Evolutionary conservation across 78 protist species (phyloP).

Genomic region (Chrysochromulina tobinii): DNA sequence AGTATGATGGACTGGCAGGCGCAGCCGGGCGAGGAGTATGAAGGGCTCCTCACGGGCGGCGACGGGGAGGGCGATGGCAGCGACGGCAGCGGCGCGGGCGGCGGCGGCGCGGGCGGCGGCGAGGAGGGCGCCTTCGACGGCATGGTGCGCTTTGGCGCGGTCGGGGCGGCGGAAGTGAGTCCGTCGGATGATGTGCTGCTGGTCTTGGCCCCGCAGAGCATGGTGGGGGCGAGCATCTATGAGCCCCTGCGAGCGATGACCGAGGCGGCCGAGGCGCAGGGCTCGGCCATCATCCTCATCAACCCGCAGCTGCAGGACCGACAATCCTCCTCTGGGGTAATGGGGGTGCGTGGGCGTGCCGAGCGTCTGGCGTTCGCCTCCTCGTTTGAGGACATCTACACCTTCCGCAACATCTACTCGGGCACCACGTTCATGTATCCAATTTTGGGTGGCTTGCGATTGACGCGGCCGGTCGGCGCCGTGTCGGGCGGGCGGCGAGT

Average conservation of each 20-base stretch:
- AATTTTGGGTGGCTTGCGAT: neutral
- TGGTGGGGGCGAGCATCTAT: slow-evolving; percentile 29
- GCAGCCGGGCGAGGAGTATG: neutral
- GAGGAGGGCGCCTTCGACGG: neutral
- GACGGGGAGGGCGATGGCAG: neutral
- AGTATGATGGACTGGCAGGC: slow-evolving; percentile 37
- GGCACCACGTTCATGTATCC: slow-evolving; percentile 36
- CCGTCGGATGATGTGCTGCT: neutral
- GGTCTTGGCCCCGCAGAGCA: slow-evolving; percentile 23
- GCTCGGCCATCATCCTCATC: slow-evolving; percentile 10
- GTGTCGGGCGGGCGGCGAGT: neutral
- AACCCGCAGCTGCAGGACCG: slow-evolving; percentile 1
- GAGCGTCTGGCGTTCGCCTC: slow-evolving; percentile 16
- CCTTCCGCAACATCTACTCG: slow-evolving; percentile 13
- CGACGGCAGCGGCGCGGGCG: neutral
- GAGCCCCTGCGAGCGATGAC: slow-evolving; percentile 24
- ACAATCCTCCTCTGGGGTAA: neutral
- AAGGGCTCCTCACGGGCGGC: neutral
- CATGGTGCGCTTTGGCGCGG: neutral
- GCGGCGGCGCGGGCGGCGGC: neutral
- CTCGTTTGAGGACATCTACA: neutral
- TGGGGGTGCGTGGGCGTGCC: neutral
- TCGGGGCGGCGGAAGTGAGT: neutral
- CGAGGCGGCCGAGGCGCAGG: neutral
- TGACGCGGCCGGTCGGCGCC: neutral